phyloP scores from a whole-genome alignment of 345 rosid genomes.

The Leavenworthia alabamica region DNA sequence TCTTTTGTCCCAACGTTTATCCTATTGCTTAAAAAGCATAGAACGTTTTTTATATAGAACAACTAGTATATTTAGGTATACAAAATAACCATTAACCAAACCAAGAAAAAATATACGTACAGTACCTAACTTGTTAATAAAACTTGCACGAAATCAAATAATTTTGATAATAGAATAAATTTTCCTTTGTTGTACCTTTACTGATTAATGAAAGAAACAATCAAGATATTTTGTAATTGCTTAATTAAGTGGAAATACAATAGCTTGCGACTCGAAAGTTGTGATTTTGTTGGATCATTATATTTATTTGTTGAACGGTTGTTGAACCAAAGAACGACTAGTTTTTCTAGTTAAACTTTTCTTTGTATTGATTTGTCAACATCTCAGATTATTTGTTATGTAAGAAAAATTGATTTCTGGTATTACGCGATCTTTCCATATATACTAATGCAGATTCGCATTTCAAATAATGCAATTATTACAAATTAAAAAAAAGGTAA shows the following conservation, averaged over 20 bases:
- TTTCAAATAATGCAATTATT: too few relatives aligned
- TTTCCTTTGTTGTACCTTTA: background rate
- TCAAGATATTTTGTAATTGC: background rate
- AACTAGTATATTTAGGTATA: background rate
- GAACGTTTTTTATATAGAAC: background rate
- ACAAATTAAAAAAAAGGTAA: too few relatives aligned
- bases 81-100: slow-evolving; percentile 9
- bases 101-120: background rate
- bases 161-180: background rate
- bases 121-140: background rate
- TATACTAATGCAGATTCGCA: too few relatives aligned
- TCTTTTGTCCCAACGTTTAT: background rate
- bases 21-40: background rate
- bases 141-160: background rate
- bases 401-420: too few relatives aligned
- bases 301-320: too few relatives aligned
- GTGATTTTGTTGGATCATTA: too few relatives aligned
- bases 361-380: too few relatives aligned
- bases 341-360: too few relatives aligned
- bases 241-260: background rate
- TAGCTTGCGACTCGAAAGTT: background rate
- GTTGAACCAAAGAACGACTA: too few relatives aligned
- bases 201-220: background rate
- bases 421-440: too few relatives aligned
- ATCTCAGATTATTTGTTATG: too few relatives aligned